These are phyloP conservation scores for Oehlia diaphana DNA, from an alignment of 192 early-diverging fungal species.

Conservation along the genomic window DNA sequence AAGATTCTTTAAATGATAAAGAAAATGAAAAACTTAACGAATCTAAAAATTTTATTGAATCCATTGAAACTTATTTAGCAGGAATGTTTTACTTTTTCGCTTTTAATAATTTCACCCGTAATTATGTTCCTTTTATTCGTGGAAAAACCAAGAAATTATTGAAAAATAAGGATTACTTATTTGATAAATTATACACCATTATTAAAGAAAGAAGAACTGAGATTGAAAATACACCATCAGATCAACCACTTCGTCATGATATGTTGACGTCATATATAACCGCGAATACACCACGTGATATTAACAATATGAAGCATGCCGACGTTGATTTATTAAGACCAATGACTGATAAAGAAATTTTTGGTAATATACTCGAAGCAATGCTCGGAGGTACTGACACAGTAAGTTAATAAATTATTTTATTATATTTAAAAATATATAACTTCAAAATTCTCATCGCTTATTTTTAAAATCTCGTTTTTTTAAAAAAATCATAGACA, in stretches of 20 bases:
- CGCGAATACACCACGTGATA: not conserved
- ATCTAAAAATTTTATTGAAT: not conserved
- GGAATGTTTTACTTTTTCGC: not conserved
- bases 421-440: not conserved
- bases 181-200: not conserved
- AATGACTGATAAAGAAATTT: conserved; percentile 17
- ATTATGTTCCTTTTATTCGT: not conserved
- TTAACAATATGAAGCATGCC: not conserved
- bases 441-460: not conserved
- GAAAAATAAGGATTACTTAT: not conserved
- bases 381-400: not conserved
- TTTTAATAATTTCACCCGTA: not conserved
- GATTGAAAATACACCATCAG: not conserved
- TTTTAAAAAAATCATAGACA: not conserved
- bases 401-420: not conserved
- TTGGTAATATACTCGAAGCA: not conserved
- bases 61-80: not conserved
- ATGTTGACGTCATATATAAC: conserved; percentile 1
- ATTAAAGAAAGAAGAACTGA: conserved; percentile 14
- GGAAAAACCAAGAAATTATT: not conserved
- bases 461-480: not conserved
- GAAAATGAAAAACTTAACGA: too few relatives aligned
- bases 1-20: not conserved
- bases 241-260: not conserved
- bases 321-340: not conserved